These are phyloP conservation scores for Trichoderma breve DNA, from an alignment of 2,329 filamentous ascomycete genomes.

Conservation along the genomic window DNA sequence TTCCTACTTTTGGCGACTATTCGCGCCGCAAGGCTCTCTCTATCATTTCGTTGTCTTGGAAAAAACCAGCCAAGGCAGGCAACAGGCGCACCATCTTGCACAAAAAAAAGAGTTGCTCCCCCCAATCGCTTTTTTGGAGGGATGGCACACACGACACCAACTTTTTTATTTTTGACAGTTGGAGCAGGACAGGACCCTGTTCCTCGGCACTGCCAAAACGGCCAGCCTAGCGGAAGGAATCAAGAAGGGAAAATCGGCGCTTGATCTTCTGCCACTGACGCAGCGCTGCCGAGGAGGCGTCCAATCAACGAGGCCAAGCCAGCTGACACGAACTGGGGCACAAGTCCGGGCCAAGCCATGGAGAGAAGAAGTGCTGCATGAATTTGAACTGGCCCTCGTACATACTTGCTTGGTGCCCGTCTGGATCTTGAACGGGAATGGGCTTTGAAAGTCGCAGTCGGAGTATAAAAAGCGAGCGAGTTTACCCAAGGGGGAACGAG, in stretches of 20 bases:
- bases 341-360: neutral
- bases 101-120: neutral
- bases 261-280: constrained; percentile 11
- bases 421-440: neutral
- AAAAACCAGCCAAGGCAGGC: neutral
- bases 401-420: neutral
- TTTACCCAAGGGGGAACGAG: neutral
- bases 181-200: neutral
- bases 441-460: neutral
- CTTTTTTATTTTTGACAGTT: neutral
- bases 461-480: neutral
- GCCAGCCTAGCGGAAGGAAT: neutral
- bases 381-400: neutral
- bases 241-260: neutral
- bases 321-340: constrained; percentile 13
- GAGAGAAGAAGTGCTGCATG: neutral
- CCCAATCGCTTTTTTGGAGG: neutral
- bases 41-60: neutral
- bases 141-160: neutral
- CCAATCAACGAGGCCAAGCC: constrained; percentile 22
- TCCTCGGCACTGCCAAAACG: neutral
- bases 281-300: constrained; percentile 25
- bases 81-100: neutral
- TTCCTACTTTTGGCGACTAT: neutral
- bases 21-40: neutral